Percentiles rank a stretch among this genome's conserved stretches.
phyloP scores from a whole-genome alignment of 2,329 filamentous ascomycete species.

The Coniochaeta prunicola region DNA sequence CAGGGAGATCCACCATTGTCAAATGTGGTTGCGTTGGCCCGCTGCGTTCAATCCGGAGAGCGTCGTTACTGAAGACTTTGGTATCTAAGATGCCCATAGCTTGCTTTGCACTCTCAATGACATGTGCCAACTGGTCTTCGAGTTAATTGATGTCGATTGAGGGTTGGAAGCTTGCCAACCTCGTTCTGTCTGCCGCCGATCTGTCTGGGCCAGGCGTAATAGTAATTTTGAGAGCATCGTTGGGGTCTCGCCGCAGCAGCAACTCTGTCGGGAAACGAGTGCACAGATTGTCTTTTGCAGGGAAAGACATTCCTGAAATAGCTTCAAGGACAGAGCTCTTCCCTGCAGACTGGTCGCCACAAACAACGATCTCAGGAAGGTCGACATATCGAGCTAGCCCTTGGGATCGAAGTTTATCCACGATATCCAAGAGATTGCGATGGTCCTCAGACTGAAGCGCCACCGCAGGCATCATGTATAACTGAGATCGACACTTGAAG shows the following conservation, averaged over 20 bases:
- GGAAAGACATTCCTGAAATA: constrained; percentile 55
- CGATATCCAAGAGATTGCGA: constrained; percentile 28
- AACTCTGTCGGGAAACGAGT: constrained; percentile 59
- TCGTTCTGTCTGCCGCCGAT: constrained; percentile 15
- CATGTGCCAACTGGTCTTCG: constrained; percentile 18
- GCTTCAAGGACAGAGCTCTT: constrained; percentile 61
- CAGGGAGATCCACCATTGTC: constrained; percentile 53
- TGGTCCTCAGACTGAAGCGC: constrained; percentile 17
- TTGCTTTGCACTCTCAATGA: constrained; percentile 31
- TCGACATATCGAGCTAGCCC: constrained; percentile 29
- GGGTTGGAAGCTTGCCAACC: constrained; percentile 18
- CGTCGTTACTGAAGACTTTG: constrained; percentile 36
- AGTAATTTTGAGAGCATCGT: constrained; percentile 25
- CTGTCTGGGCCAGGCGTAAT: constrained; percentile 26
- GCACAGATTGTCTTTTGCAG: constrained; percentile 49
- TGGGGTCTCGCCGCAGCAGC: constrained; percentile 34
- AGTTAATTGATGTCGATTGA: constrained; percentile 9
- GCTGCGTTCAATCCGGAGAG: constrained; percentile 39
- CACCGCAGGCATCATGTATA: neutral
- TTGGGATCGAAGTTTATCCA: constrained; percentile 29
- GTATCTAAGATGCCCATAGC: constrained; percentile 40
- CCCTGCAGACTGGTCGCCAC: constrained; percentile 54
- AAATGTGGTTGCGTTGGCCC: constrained; percentile 42
- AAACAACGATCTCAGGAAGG: constrained; percentile 45
- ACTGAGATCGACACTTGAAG: no score